These are phyloP conservation scores for Sporisorium scitamineum DNA, from an alignment of 1,284 basidiomycete genomes.

Conservation along the genomic window DNA sequence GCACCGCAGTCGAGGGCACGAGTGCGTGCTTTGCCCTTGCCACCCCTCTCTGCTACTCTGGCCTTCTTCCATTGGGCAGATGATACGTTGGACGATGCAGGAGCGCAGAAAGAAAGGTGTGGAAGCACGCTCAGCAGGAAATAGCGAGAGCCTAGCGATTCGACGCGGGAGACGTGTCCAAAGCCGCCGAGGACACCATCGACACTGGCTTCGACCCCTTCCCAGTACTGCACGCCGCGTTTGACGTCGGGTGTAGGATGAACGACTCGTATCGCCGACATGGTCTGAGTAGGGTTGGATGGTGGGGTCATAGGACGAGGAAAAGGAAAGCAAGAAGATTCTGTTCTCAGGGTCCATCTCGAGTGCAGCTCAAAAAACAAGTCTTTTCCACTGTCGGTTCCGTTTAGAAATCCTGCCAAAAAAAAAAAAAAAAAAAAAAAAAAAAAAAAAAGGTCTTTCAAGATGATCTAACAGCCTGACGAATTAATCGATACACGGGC, in stretches of 20 bases:
- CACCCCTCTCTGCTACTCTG: conserved; percentile 53
- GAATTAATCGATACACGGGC: no score
- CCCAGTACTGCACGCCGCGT: conserved; percentile 66
- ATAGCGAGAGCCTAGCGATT: conserved; percentile 65
- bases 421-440: conserved; percentile 1
- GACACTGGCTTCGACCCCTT: conserved; percentile 65
- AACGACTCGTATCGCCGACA: conserved; percentile 47
- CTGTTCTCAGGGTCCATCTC: conserved; percentile 18
- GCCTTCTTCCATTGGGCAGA: conserved; percentile 54
- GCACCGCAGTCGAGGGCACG: conserved; percentile 67
- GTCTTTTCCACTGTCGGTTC: neutral
- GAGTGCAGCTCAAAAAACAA: neutral
- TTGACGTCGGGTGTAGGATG: conserved; percentile 65
- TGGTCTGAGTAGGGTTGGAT: conserved; percentile 1
- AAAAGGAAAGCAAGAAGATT: conserved; percentile 3
- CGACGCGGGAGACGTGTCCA: conserved; percentile 65
- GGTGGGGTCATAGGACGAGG: neutral
- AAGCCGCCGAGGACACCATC: conserved; percentile 67
- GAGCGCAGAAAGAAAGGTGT: conserved; percentile 58
- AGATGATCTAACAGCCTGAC: neutral
- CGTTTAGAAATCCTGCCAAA: no score
- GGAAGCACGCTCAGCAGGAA: conserved; percentile 64
- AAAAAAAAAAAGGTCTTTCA: neutral
- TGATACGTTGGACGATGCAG: conserved; percentile 53
- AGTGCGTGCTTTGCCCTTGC: conserved; percentile 53